Evolutionary conservation across 257 asterid species (phyloP), one percentile per base, ranked within the genome.

Genomic region (Knoxia roxburghii): DNA sequence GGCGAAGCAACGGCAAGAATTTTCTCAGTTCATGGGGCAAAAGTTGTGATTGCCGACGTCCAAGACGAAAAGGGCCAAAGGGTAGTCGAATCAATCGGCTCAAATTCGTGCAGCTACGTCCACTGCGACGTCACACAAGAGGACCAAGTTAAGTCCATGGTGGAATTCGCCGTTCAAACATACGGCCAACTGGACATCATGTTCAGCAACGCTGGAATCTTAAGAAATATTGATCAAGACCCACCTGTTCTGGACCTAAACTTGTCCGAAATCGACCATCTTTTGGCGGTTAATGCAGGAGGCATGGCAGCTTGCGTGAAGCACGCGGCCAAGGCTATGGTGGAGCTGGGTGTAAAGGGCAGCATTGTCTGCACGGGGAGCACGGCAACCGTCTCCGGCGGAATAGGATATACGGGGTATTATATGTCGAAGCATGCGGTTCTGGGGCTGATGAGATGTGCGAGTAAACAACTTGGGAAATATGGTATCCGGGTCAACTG

Each of bases 391-490:
- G n/a, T 5, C 17, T 72, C 53, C 0, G 72, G 67, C 2, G 50
- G 33, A 10, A 5, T 1, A 0, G 7, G 50, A 9, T 37, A 9
- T 45, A 69, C 62, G 0, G 78, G 64, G 8, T 73, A 77, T 43
- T 7, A 12, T 24, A 65, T 69, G 78, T 49, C 78, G 2, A 77
- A 77, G 48, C 82, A 77, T 32, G 81, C 81, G 2, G 72, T 77
- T 2, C 7, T 77, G 41, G 82, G 82, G 29, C 69, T 77, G 21
- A 54, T 73, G 35, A 43, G 73, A 56, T 45, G 72, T 9, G 73
- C 70, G 1, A 55, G 82, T 35, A 24, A 23, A 29, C 73, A 70
- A 56, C 76, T 73, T 3, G 78, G 82, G 2, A 20, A 5, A 5
- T 33, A 77, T 48, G 82, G 82, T 4, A 73, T 77, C 6, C 23